Evolutionary conservation across 805 yeast genomes (phyloP).

Genomic region (Cyberlindnera samutprakarnensis): DNA sequence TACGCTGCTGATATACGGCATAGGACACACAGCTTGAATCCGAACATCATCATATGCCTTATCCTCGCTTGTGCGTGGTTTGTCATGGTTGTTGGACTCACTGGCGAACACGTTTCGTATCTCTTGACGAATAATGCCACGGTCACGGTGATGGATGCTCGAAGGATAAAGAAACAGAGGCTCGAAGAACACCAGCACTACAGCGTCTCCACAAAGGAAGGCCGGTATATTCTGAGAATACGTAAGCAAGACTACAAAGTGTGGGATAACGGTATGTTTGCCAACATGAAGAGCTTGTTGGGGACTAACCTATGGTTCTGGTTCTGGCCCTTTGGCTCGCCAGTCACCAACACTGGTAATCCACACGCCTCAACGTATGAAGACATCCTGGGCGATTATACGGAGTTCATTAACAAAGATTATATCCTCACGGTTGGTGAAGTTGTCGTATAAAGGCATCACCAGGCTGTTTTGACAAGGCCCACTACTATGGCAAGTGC

Average conservation of each 20-base stretch:
- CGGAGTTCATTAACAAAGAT: slow-evolving; percentile 7
- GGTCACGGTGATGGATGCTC: slow-evolving; percentile 45
- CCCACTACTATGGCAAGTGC: too few species aligned
- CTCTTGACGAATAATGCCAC: slow-evolving; percentile 45
- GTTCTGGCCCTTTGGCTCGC: slow-evolving; percentile 23
- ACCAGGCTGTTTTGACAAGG: neutral
- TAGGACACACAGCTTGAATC: slow-evolving; percentile 27
- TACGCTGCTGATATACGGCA: slow-evolving; percentile 18
- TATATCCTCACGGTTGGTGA: too few species aligned
- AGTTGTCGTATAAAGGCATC: too few species aligned
- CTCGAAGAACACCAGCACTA: too few species aligned
- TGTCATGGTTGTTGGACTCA: slow-evolving; percentile 35
- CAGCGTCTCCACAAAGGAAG: too few species aligned
- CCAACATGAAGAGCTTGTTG: slow-evolving; percentile 23
- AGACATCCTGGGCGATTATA: slow-evolving; percentile 22
- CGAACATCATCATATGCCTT: slow-evolving; percentile 42
- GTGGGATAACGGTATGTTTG: slow-evolving; percentile 16
- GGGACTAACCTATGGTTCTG: slow-evolving; percentile 23
- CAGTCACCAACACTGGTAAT: slow-evolving; percentile 2
- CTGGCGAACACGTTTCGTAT: slow-evolving; percentile 36
- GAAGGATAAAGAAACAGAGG: slow-evolving; percentile 22
- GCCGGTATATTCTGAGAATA: slow-evolving; percentile 33
- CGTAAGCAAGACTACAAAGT: slow-evolving; percentile 12
- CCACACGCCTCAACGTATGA: slow-evolving; percentile 6
- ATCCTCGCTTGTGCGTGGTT: slow-evolving; percentile 38